Conservation (phyloP, 768 basidiomycete genomes). For the Paxillus rubicundulus region DNA sequence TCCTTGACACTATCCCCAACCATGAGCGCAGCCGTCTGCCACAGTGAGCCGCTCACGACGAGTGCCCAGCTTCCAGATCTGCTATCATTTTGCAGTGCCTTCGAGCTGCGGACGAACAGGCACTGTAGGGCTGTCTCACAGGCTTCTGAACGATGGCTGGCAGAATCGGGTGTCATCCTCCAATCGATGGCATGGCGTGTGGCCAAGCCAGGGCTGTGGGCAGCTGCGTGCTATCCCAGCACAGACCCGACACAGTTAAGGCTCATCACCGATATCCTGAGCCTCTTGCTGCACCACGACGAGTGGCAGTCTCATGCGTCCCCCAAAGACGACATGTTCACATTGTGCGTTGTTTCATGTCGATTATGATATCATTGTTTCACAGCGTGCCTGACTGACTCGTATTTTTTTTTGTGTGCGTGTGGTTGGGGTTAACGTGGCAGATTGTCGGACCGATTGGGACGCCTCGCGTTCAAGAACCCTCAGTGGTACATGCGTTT, state of each 20-base stretch:
- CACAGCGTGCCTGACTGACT: conserved; percentile 6
- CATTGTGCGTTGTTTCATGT: conserved; percentile 18
- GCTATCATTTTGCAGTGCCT: conserved; percentile 20
- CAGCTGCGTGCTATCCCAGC: conserved; percentile 56
- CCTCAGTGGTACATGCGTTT: conserved; percentile 45
- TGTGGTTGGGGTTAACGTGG: not conserved
- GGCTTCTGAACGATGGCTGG: conserved; percentile 30
- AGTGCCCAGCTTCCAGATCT: conserved; percentile 34
- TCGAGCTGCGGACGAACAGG: conserved; percentile 27
- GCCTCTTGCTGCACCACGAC: conserved; percentile 40
- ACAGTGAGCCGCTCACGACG: conserved; percentile 3
- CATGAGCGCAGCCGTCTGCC: not conserved
- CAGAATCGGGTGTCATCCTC: conserved; percentile 19
- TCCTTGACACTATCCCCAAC: not conserved
- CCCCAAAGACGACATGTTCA: conserved; percentile 15
- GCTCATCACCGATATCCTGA: conserved; percentile 49
- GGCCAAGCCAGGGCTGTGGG: conserved; percentile 50
- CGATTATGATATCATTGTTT: conserved; percentile 10
- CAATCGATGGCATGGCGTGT: conserved; percentile 21
- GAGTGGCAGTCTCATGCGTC: conserved; percentile 13
- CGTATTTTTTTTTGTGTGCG: not conserved
- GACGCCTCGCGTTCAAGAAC: conserved; percentile 34
- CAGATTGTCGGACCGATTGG: conserved; percentile 41
- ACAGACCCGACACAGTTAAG: conserved; percentile 56
- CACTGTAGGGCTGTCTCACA: conserved; percentile 28